phyloP scores from a whole-genome alignment of 2,329 filamentous ascomycete species.

The Aspergillus sp. region DNA sequence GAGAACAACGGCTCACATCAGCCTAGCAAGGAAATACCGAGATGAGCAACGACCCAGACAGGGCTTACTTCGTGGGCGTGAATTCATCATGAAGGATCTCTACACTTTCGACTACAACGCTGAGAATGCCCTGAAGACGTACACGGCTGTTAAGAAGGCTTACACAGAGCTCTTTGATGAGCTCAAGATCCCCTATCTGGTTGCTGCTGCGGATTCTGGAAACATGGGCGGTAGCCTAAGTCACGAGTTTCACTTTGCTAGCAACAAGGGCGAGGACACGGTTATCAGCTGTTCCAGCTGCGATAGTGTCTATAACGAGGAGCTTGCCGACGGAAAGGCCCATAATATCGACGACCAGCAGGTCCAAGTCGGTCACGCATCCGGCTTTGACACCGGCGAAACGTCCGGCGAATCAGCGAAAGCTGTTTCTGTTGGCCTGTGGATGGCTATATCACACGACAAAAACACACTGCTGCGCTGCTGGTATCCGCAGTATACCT shows the following conservation, averaged over 20 bases:
- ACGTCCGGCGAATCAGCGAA: conserved; percentile 23
- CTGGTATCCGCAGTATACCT: conserved; percentile 60
- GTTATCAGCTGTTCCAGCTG: conserved; percentile 76
- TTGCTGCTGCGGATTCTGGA: conserved; percentile 90
- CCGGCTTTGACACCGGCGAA: conserved; percentile 30
- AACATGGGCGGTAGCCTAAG: conserved; percentile 91
- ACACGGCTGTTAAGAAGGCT: conserved; percentile 69
- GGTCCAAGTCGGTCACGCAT: conserved; percentile 1
- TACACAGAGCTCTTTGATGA: conserved; percentile 80
- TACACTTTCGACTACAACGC: conserved; percentile 84
- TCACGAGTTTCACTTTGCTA: conserved; percentile 90
- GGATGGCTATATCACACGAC: conserved; percentile 54
- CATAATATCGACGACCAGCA: conserved; percentile 17
- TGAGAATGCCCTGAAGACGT: conserved; percentile 74
- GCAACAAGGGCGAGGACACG: conserved; percentile 78
- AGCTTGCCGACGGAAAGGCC: conserved; percentile 63
- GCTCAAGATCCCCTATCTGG: conserved; percentile 77
- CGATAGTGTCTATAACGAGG: conserved; percentile 79
- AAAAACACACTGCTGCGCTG: conserved; percentile 68
- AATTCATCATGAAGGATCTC: conserved; percentile 97
- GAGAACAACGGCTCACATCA: neutral
- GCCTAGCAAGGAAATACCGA: conserved; percentile 80
- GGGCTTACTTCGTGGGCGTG: conserved; percentile 80
- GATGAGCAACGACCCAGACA: conserved; percentile 89
- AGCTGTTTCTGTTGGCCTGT: conserved; percentile 41